Base-by-base conservation (phyloP, 371 early-diverging fungal genomes). In the Dinochytrium kinnereticum region DNA sequence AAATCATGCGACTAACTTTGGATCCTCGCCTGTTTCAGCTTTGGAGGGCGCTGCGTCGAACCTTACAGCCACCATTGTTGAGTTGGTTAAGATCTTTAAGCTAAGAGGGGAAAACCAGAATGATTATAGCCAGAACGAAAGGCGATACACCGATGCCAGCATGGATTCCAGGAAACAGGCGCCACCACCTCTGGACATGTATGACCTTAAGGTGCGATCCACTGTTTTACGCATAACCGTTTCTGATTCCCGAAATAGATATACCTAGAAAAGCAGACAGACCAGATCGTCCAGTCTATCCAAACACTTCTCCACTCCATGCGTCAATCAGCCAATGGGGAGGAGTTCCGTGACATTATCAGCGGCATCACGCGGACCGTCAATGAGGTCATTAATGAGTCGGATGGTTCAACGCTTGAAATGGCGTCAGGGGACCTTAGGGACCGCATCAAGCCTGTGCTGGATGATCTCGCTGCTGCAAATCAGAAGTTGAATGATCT, bases 231-330 rank as follows among this genome's bases (percentile, higher is more conserved):
- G n/a, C n/a, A n/a, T n/a, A n/a, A n/a, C n/a, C n/a, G n/a, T n/a
- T n/a, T n/a, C n/a, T n/a, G n/a, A n/a, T n/a, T n/a, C n/a, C n/a
- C n/a, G n/a, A n/a, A n/a, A 34, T 36, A 80, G 80, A 36, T 55
- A 15, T 94, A 90, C 71, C 82, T 96, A 13, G 95, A 95, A 78
- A 80, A 81, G 24, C 92, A 94, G 71, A 95, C 95, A 0, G 95
- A 92, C 75, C 82, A 84, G 31, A 94, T 95, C 66, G 94, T 96
- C 2, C 88, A 91, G 24, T 88, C 91, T 0, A 95, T 96, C 59
- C 96, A 96, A 74, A 82, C 80, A 7, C 82, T 96, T 31, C 81
- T 95, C 53, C 80, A 81, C 24, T 85, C 91, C 2, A 87, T 95
- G 71, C 87, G 94, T 30, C 83, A 89, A 40, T 75, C 78, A 36